These are phyloP conservation scores for Sanchytrium tribonematis DNA, from an alignment of 371 early-diverging fungal genomes.

Conservation along the genomic window DNA sequence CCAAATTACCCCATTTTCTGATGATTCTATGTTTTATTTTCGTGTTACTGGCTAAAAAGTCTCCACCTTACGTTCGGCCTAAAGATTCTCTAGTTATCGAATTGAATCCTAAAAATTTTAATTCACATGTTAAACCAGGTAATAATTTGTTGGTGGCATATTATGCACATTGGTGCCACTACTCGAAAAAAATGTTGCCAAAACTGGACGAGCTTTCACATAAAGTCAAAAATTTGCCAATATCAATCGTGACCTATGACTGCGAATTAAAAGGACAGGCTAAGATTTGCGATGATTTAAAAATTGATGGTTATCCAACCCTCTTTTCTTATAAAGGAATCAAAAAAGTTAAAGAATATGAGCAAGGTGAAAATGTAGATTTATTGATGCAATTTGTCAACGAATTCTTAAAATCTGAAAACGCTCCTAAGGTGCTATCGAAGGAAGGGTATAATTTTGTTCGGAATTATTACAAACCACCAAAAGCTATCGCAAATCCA, in stretches of 20 bases:
- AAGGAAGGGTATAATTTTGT: neutral
- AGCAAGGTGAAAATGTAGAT: neutral
- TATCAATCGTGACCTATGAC: neutral
- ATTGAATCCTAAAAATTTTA: neutral
- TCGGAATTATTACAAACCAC: neutral
- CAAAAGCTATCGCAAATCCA: neutral
- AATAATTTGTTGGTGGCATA: neutral
- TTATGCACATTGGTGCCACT: neutral
- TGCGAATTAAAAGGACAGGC: neutral
- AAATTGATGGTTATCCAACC: neutral
- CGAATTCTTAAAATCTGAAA: neutral
- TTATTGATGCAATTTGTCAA: neutral
- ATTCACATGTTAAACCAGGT: neutral
- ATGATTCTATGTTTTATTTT: too few species aligned
- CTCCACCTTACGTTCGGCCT: neutral
- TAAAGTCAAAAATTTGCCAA: neutral
- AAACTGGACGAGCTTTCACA: neutral
- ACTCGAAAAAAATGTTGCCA: neutral
- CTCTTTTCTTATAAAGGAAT: neutral
- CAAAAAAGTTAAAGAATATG: neutral
- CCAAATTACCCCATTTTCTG: too few species aligned
- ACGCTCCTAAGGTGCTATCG: neutral
- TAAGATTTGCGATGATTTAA: neutral
- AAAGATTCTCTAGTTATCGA: neutral
- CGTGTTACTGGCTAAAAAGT: too few species aligned